phyloP scores from a whole-genome alignment of 2,329 filamentous ascomycete species.

The Penicillium aurantiogriseum region DNA sequence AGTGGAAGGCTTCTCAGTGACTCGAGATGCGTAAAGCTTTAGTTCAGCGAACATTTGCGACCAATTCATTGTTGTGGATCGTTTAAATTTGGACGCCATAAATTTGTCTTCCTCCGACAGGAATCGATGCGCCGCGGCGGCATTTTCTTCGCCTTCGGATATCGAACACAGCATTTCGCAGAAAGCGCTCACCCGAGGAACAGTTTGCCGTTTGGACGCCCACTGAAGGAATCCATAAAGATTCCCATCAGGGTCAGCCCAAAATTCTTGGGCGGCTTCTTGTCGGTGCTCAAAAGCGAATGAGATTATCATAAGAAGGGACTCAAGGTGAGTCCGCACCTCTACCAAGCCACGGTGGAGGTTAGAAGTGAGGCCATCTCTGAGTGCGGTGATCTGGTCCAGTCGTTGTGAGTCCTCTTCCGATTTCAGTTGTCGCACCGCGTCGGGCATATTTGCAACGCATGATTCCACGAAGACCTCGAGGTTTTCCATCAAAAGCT shows the following conservation, averaged over 20 bases:
- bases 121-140: slow-evolving; percentile 82
- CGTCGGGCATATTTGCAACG: slow-evolving; percentile 92
- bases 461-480: slow-evolving; percentile 89
- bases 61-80: slow-evolving; percentile 85
- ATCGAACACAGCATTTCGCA: slow-evolving; percentile 94
- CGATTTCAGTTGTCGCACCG: slow-evolving; percentile 76
- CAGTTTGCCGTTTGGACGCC: slow-evolving; percentile 93
- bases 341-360: slow-evolving; percentile 43
- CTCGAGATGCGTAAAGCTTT: slow-evolving; percentile 75
- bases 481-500: slow-evolving; percentile 72
- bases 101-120: slow-evolving; percentile 79
- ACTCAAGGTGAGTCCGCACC: slow-evolving; percentile 66
- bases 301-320: slow-evolving; percentile 87
- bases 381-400: slow-evolving; percentile 46
- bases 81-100: slow-evolving; percentile 73
- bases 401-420: slow-evolving; percentile 80
- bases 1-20: slow-evolving; percentile 67
- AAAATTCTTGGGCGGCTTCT: slow-evolving; percentile 84
- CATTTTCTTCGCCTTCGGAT: slow-evolving; percentile 77
- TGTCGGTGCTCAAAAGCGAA: slow-evolving; percentile 84
- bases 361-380: slow-evolving; percentile 44
- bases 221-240: slow-evolving; percentile 93
- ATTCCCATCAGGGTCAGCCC: slow-evolving; percentile 89
- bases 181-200: slow-evolving; percentile 92
- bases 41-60: slow-evolving; percentile 88